Conservation (phyloP, 108 stramenopile genomes). For the Hondaea fermentalgiana region DNA sequence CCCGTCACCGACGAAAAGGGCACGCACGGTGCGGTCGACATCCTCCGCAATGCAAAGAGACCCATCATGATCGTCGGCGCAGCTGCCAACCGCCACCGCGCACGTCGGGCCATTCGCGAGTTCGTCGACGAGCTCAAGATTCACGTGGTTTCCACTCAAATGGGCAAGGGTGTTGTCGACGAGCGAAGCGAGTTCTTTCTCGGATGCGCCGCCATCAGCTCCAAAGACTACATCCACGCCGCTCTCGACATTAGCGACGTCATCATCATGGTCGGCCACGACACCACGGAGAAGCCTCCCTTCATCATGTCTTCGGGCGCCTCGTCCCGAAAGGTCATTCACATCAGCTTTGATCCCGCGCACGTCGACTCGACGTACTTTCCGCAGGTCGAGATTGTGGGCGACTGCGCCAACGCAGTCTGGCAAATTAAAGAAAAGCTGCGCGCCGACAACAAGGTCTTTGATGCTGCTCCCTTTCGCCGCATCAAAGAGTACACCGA, state of each 20-base stretch:
- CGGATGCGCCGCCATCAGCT: slow-evolving; percentile 17
- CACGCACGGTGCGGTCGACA: neutral
- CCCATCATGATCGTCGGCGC: slow-evolving; percentile 28
- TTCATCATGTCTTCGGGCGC: slow-evolving; percentile 18
- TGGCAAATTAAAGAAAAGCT: slow-evolving; percentile 25
- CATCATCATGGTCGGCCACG: slow-evolving; percentile 29
- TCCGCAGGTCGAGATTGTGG: slow-evolving; percentile 20
- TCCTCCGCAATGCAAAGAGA: slow-evolving; percentile 9
- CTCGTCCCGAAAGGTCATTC: slow-evolving; percentile 23
- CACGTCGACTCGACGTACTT: slow-evolving; percentile 20
- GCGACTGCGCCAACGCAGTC: slow-evolving; percentile 29
- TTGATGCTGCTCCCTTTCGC: neutral
- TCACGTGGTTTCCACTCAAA: slow-evolving; percentile 21
- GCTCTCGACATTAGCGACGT: slow-evolving; percentile 24
- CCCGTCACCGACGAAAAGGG: slow-evolving; percentile 27
- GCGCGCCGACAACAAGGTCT: neutral
- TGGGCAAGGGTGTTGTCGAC: slow-evolving; percentile 31
- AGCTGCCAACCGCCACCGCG: slow-evolving; percentile 31
- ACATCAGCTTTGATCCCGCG: slow-evolving; percentile 6
- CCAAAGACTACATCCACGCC: slow-evolving; percentile 22
- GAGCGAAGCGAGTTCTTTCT: slow-evolving; percentile 13
- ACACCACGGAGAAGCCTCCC: slow-evolving; percentile 30
- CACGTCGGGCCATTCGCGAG: slow-evolving; percentile 8
- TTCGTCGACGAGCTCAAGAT: slow-evolving; percentile 19
- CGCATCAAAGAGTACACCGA: slow-evolving; percentile 26